Evolutionary conservation across 139 green algal genomes (phyloP).

Genomic region (Coelastrella sp.): DNA sequence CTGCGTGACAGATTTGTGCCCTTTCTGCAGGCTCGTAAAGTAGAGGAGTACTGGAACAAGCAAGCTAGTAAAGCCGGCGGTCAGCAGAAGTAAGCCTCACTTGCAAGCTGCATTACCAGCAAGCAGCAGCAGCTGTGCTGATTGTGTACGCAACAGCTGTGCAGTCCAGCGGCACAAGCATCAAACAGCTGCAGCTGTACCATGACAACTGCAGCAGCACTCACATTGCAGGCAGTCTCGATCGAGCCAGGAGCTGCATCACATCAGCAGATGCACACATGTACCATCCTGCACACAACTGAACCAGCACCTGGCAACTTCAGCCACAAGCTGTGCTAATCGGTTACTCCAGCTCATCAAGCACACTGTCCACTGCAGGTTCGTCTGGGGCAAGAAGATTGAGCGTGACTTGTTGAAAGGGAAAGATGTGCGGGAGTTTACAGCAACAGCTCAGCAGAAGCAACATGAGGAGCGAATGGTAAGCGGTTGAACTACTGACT

Average conservation of each 20-base stretch:
- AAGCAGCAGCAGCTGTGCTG: background rate
- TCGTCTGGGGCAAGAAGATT: constrained; percentile 98
- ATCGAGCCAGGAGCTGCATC: too few species aligned
- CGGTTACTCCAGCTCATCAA: too few species aligned
- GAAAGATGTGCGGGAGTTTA: constrained; percentile 67
- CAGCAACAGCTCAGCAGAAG: constrained; percentile 61
- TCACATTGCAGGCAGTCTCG: too few species aligned
- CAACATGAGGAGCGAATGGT: constrained; percentile 86
- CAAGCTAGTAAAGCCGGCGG: constrained; percentile 65
- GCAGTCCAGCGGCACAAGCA: background rate
- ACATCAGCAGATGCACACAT: too few species aligned
- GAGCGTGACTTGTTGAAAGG: constrained; percentile 85
- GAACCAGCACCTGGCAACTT: too few species aligned
- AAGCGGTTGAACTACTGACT: constrained; percentile 21
- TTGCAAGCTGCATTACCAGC: background rate
- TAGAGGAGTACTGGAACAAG: constrained; percentile 74
- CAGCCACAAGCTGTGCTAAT: too few species aligned
- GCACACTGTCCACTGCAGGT: constrained; percentile 53
- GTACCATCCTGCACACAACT: too few species aligned
- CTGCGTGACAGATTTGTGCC: background rate
- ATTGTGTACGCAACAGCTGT: background rate
- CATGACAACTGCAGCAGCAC: too few species aligned
- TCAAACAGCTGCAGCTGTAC: too few species aligned
- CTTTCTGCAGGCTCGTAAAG: constrained; percentile 67
- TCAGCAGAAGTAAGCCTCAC: constrained; percentile 1